phyloP scores from a whole-genome alignment of 1,284 basidiomycete genomes.

The Moesziomyces sp. region DNA sequence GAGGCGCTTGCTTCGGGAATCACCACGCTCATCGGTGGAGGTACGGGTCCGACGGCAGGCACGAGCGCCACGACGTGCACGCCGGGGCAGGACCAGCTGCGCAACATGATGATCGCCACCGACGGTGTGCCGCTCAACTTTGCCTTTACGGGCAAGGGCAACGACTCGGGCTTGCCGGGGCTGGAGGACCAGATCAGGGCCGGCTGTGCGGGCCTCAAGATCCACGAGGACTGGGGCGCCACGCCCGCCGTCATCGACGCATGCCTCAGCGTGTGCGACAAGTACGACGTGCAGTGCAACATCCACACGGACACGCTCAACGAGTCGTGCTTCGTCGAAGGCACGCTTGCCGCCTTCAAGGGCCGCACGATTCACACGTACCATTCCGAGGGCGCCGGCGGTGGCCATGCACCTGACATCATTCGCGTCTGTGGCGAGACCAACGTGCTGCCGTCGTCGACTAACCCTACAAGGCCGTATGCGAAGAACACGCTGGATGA shows the following conservation, averaged over 20 bases:
- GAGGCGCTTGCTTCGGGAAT: constrained; percentile 72
- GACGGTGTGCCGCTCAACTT: constrained; percentile 92
- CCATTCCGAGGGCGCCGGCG: constrained; percentile 69
- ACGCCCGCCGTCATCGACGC: constrained; percentile 86
- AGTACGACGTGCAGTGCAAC: constrained; percentile 96
- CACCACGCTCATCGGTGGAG: constrained; percentile 70
- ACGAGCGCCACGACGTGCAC: constrained; percentile 96
- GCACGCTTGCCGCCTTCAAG: constrained; percentile 91
- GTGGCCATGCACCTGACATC: constrained; percentile 97
- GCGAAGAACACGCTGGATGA: constrained; percentile 93
- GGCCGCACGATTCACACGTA: constrained; percentile 90
- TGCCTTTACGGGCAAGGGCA: constrained; percentile 81
- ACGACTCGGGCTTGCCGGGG: constrained; percentile 79
- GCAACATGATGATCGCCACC: constrained; percentile 72
- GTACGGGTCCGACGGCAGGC: constrained; percentile 88
- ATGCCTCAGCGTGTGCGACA: constrained; percentile 82
- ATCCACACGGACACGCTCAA: constrained; percentile 91
- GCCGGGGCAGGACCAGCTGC: constrained; percentile 70
- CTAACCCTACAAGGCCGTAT: constrained; percentile 95
- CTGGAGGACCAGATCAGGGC: constrained; percentile 86
- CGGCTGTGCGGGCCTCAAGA: constrained; percentile 89
- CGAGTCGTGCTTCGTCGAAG: constrained; percentile 81
- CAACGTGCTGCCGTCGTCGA: constrained; percentile 96
- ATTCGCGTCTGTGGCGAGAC: constrained; percentile 90
- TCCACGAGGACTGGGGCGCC: constrained; percentile 98